Evolutionary conservation across 768 basidiomycete species (phyloP).

Genomic region (Rubroboletus pulcherrimus): DNA sequence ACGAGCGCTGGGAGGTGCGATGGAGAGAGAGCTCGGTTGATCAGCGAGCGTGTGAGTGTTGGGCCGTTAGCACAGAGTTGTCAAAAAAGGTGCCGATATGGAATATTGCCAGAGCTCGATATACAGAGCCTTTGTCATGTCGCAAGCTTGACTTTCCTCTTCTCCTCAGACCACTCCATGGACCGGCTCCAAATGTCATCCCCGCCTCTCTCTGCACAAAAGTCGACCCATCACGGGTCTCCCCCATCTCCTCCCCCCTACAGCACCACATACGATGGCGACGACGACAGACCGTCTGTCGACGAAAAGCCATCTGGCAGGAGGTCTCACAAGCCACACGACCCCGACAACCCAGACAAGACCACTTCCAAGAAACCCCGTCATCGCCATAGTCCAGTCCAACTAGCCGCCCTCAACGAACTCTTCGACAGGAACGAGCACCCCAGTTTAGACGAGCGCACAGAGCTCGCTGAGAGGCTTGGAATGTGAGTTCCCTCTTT

Average conservation of each 20-base stretch:
- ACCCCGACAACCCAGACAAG: conserved; percentile 25
- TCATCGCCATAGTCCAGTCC: conserved; percentile 68
- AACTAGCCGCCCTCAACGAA: conserved; percentile 73
- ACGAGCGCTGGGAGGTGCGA: not conserved
- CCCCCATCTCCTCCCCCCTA: conserved; percentile 9
- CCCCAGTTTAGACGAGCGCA: conserved; percentile 65
- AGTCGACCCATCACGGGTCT: conserved; percentile 6
- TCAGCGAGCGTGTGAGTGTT: conserved; percentile 28
- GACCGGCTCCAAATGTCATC: conserved; percentile 16
- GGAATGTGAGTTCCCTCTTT: conserved; percentile 60
- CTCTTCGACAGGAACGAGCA: conserved; percentile 76
- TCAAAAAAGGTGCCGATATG: conserved; percentile 38
- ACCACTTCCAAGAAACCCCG: conserved; percentile 61
- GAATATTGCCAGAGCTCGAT: conserved; percentile 38
- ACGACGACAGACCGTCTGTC: conserved; percentile 18
- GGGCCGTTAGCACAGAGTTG: conserved; percentile 28
- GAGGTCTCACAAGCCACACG: conserved; percentile 21
- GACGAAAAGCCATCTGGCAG: conserved; percentile 27
- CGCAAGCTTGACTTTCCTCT: conserved; percentile 33
- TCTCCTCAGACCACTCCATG: conserved; percentile 28
- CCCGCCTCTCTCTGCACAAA: conserved; percentile 14
- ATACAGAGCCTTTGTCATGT: conserved; percentile 39
- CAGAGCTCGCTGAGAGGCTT: conserved; percentile 63
- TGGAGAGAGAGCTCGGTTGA: conserved; percentile 2
- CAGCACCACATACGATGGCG: conserved; percentile 14